Percentiles rank a stretch among this genome's conserved stretches.
phyloP scores from a whole-genome alignment of 2,329 filamentous ascomycete species.

The Paramyrothecium sp. region DNA sequence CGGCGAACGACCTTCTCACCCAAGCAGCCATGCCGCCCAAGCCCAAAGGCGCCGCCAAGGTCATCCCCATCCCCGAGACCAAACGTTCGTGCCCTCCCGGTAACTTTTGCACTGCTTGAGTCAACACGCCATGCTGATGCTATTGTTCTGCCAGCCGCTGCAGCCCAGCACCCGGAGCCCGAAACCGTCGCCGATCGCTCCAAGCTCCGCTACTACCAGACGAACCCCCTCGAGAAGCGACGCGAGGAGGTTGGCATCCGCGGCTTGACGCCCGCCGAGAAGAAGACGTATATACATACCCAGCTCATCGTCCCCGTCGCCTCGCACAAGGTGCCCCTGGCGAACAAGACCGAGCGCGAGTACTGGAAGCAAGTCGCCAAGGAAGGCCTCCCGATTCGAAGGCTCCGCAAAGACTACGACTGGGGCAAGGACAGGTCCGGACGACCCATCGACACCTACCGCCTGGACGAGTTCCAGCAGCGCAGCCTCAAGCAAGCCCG shows the following conservation, averaged over 20 bases:
- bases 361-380: constrained; percentile 58
- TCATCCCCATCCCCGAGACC: constrained; percentile 15
- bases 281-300: constrained; percentile 46
- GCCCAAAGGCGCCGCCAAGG: constrained; percentile 32
- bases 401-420: constrained; percentile 34
- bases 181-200: constrained; percentile 49
- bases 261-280: constrained; percentile 45
- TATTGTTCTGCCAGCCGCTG: constrained; percentile 5
- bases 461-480: constrained; percentile 42
- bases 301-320: constrained; percentile 43
- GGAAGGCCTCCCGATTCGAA: constrained; percentile 47
- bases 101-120: not conserved
- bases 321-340: constrained; percentile 30
- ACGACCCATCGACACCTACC: constrained; percentile 47
- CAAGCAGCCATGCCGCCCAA: constrained; percentile 32
- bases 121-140: not conserved
- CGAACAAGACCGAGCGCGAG: constrained; percentile 52
- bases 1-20: constrained; percentile 1
- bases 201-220: constrained; percentile 45
- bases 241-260: constrained; percentile 43
- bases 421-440: constrained; percentile 54
- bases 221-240: constrained; percentile 46
- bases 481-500: constrained; percentile 39
- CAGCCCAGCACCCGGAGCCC: constrained; percentile 30
- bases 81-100: constrained; percentile 10